phyloP scores from a whole-genome alignment of 1,139 yeast species.

The Suhomyces coccinellae region DNA sequence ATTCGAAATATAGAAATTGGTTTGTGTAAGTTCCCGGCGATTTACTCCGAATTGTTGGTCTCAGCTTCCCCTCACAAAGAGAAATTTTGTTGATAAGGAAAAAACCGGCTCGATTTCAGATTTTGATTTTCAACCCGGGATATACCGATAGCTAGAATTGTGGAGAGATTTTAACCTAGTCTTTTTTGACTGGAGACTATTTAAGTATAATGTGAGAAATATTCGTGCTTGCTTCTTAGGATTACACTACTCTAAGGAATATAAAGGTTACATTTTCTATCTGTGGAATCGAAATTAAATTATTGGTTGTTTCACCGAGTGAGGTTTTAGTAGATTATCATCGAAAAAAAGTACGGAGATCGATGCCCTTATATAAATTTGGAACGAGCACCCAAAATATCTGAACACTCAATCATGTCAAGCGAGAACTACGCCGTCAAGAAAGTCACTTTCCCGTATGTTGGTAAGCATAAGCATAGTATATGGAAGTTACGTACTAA shows the following conservation, averaged over 20 bases:
- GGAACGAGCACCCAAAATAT: not conserved
- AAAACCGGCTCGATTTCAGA: not conserved
- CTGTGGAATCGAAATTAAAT: too few relatives aligned
- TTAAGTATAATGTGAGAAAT: too few relatives aligned
- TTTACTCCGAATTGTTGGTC: not conserved
- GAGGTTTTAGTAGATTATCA: too few relatives aligned
- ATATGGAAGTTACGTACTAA: slow-evolving; percentile 12
- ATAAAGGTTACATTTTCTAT: not conserved
- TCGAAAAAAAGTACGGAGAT: slow-evolving; percentile 2
- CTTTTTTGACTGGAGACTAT: too few relatives aligned
- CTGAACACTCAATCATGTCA: slow-evolving; percentile 3
- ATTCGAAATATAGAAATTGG: not conserved
- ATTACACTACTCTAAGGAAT: too few relatives aligned
- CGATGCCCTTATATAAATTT: slow-evolving; percentile 6
- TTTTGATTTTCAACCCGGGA: not conserved
- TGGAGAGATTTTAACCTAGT: too few relatives aligned
- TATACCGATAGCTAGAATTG: not conserved
- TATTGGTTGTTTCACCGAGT: too few relatives aligned
- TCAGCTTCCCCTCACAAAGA: not conserved
- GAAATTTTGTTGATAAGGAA: slow-evolving; percentile 3
- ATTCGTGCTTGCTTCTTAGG: too few relatives aligned
- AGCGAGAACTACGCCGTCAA: slow-evolving; percentile 5
- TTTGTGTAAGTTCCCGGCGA: slow-evolving; percentile 1
- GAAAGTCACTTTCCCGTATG: slow-evolving; percentile 20
- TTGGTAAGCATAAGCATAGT: not conserved